Percentiles rank a stretch among this genome's conserved stretches.
Conservation (phyloP, 2,329 filamentous ascomycete genomes). For the Penicillium occitanis region DNA sequence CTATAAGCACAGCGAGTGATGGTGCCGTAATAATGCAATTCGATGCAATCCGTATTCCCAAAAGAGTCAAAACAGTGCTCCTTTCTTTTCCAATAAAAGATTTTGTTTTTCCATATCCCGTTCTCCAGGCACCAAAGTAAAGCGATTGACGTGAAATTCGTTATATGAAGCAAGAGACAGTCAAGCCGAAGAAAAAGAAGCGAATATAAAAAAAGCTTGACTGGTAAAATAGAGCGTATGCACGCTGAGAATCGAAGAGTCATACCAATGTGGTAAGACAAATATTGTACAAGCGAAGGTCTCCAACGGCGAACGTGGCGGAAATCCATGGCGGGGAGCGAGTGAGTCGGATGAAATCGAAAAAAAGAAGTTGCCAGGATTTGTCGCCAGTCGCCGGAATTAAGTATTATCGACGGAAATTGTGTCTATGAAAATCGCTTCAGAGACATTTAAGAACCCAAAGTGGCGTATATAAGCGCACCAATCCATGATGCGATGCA, state of each 20-base stretch:
- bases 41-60: conserved; percentile 20
- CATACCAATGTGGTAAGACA: conserved; percentile 21
- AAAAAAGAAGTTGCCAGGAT: conserved; percentile 20
- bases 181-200: conserved; percentile 19
- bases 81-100: conserved; percentile 34
- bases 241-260: conserved; percentile 33
- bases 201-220: conserved; percentile 27
- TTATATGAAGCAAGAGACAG: conserved; percentile 29
- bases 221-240: conserved; percentile 35
- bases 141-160: conserved; percentile 42
- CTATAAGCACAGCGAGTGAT: conserved; percentile 42
- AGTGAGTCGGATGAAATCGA: conserved; percentile 9
- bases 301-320: conserved; percentile 28
- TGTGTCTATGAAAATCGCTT: conserved; percentile 21
- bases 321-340: conserved; percentile 12
- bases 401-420: conserved; percentile 42
- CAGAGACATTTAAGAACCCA: conserved; percentile 18
- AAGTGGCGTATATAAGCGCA: conserved; percentile 23
- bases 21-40: conserved; percentile 21
- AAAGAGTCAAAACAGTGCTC: conserved; percentile 11
- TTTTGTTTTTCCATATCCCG: conserved; percentile 29
- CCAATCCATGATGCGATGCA: conserved; percentile 33
- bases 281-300: conserved; percentile 41
- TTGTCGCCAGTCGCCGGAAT: conserved; percentile 33
- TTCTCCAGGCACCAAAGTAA: conserved; percentile 38